Base-by-base conservation (phyloP, 768 basidiomycete genomes). In the Boletus vermiculosoides region DNA sequence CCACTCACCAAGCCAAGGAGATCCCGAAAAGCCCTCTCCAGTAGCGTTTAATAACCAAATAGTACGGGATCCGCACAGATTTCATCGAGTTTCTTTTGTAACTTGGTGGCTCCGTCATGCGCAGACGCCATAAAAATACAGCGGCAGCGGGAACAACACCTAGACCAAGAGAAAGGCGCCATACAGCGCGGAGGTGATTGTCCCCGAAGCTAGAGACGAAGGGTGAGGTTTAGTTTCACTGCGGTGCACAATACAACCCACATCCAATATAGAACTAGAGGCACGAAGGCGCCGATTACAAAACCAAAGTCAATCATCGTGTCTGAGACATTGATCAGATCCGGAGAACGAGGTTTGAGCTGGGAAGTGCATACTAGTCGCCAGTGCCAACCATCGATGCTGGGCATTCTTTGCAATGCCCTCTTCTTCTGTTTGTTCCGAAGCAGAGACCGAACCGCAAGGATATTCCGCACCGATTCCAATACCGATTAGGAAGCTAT, bases 381-480 rank as follows among this genome's bases (percentile, higher is more conserved):
- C 91, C 30, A 92, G 80, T 6, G 88, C 85, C 66, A 97, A 88
- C 84, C 93, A 92, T 51, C 87, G 76, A 70, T 95, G 88, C 66
- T 93, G 94, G 5, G 88, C 81, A 52, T 85, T 85, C 73, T 90
- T 92, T 62, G 72, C 78, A 63, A 96, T 87, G 10, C 82, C 83
- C 10, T 83, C 78, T 69, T 91, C 89, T 70, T 97, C 95, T 3
- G 92, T 90, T 65, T 93, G 90, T 66, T 97, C 95, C 2, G 91
- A 88, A 8, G 88, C 88, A 5, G 92, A 90, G 16, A 94, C 91
- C 0, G 88, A 89, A 25, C 94, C 94, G 59, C 91, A 92, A 8
- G 94, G 94, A 62, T 95, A 95, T 70, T 92, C 90, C 5, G 90
- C 90, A 5, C 92, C 91, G 0, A 94, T 80, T 23, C 94, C 94